phyloP scores from a whole-genome alignment of 495 filamentous ascomycete genomes.

The Daldinia concentrica region DNA sequence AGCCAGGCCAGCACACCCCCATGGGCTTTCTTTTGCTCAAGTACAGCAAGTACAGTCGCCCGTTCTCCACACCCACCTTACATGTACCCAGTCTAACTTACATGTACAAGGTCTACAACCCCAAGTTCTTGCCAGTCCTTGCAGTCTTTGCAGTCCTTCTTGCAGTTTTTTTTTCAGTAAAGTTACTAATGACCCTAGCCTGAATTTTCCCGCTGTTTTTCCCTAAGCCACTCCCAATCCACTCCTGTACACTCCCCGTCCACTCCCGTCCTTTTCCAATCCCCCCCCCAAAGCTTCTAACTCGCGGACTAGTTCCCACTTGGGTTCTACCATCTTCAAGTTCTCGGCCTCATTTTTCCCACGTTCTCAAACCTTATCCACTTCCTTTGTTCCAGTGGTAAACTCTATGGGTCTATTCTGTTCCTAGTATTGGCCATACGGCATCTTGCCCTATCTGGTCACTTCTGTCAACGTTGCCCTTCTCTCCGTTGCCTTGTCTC shows the following conservation, averaged over 20 bases:
- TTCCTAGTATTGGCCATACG: slow-evolving; percentile 32
- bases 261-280: slow-evolving; percentile 22
- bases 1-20: slow-evolving; percentile 16
- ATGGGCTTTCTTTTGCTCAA: slow-evolving; percentile 12
- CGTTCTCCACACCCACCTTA: slow-evolving; percentile 31
- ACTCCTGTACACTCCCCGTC: slow-evolving; percentile 22
- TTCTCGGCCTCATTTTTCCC: slow-evolving; percentile 45
- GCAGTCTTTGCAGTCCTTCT: neutral
- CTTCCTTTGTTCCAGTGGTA: slow-evolving; percentile 22
- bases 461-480: slow-evolving; percentile 35
- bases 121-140: no score
- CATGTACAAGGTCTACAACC: no score
- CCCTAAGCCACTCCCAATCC: slow-evolving; percentile 19
- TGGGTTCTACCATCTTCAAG: slow-evolving; percentile 33
- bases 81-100: neutral
- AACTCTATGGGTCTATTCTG: slow-evolving; percentile 34
- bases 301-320: slow-evolving; percentile 39
- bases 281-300: slow-evolving; percentile 14
- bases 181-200: slow-evolving; percentile 9
- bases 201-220: slow-evolving; percentile 40
- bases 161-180: neutral
- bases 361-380: slow-evolving; percentile 28
- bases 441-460: slow-evolving; percentile 32
- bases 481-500: slow-evolving; percentile 8
- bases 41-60: neutral